Percentiles rank a stretch among this genome's conserved stretches.
These are phyloP conservation scores for Hyaloscypha variabilis DNA, from an alignment of 495 filamentous ascomycete species.

Conservation along the genomic window DNA sequence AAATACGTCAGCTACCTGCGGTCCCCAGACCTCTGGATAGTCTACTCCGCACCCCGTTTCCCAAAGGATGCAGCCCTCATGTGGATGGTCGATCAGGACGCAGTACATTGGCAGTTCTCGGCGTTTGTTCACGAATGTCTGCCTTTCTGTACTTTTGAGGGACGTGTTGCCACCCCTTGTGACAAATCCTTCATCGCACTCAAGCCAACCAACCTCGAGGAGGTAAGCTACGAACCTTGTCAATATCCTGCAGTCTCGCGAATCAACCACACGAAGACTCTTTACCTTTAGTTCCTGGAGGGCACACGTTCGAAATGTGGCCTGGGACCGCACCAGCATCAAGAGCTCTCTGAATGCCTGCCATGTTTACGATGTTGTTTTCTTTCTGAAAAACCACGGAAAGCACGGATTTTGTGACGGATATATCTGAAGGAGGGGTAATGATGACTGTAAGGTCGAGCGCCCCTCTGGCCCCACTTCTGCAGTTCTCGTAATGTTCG, in stretches of 20 bases:
- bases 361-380: slow-evolving; percentile 13
- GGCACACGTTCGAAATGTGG: slow-evolving; percentile 20
- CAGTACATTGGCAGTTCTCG: slow-evolving; percentile 46
- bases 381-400: background rate
- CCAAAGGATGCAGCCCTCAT: slow-evolving; percentile 51
- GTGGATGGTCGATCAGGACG: slow-evolving; percentile 53
- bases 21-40: slow-evolving; percentile 43
- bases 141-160: slow-evolving; percentile 12
- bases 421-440: background rate
- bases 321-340: slow-evolving; percentile 19
- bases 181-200: slow-evolving; percentile 28
- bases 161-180: slow-evolving; percentile 27
- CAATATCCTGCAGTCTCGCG: no score
- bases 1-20: slow-evolving; percentile 48
- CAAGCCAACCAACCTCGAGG: slow-evolving; percentile 28
- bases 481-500: background rate
- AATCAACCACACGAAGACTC: no score
- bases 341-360: slow-evolving; percentile 27
- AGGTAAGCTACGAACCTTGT: slow-evolving; percentile 25
- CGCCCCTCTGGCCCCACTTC: background rate
- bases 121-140: slow-evolving; percentile 37
- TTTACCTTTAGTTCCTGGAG: no score
- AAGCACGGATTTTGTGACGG: background rate
- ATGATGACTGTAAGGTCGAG: background rate
- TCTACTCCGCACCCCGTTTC: slow-evolving; percentile 55